These are phyloP conservation scores for Begonia loranthoides DNA, from an alignment of 306 rosid genomes.

Conservation along the genomic window DNA sequence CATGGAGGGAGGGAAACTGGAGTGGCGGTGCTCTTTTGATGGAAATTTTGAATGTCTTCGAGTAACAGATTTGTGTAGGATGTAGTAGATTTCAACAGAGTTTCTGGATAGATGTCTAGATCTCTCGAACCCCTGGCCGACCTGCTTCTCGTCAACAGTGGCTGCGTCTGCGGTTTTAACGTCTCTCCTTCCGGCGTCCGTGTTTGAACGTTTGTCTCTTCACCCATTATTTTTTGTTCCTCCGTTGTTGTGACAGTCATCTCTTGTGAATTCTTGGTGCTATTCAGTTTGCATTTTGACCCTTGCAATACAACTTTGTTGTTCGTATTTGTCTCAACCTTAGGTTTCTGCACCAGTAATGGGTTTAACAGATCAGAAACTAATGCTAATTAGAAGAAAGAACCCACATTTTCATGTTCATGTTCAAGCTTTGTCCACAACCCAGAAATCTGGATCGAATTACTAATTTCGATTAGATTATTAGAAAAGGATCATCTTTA, in stretches of 20 bases:
- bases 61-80: conserved; percentile 68
- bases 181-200: conserved; percentile 18
- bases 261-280: conserved; percentile 19
- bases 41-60: conserved; percentile 84
- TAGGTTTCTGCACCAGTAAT: conserved; percentile 39
- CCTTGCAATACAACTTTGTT: conserved; percentile 21
- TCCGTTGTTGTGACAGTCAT: conserved; percentile 21
- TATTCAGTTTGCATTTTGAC: conserved; percentile 16
- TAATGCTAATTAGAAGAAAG: background rate
- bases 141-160: conserved; percentile 54
- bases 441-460: too few relatives aligned
- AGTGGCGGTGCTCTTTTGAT: conserved; percentile 48
- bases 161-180: conserved; percentile 24
- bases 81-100: conserved; percentile 25
- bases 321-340: conserved; percentile 20
- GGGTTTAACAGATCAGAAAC: background rate
- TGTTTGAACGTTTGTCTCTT: conserved; percentile 18
- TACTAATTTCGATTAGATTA: too few relatives aligned
- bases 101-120: conserved; percentile 56
- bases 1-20: conserved; percentile 64
- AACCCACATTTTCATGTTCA: background rate
- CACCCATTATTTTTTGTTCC: conserved; percentile 21
- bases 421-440: too few relatives aligned
- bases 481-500: too few relatives aligned
- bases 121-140: conserved; percentile 65